These are phyloP conservation scores for Noccaea caerulescens DNA, from an alignment of 345 rosid species.

Conservation along the genomic window DNA sequence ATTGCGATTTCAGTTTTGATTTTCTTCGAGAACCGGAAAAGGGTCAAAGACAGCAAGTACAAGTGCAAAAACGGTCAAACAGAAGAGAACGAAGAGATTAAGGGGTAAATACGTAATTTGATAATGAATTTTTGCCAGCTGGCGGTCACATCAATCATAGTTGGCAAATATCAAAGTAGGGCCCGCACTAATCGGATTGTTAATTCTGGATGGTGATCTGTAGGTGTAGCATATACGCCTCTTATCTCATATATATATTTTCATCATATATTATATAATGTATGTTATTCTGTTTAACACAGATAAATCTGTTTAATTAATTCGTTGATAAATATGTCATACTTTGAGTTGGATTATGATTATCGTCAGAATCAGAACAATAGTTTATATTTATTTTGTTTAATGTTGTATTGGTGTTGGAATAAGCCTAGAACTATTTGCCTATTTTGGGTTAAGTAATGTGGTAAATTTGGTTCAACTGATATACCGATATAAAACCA, in stretches of 20 bases:
- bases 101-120: constrained; percentile 22
- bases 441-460: neutral
- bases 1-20: neutral
- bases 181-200: constrained; percentile 42
- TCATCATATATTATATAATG: constrained; percentile 6
- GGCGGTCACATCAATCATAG: constrained; percentile 47
- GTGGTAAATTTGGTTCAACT: constrained; percentile 9
- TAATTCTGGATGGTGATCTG: constrained; percentile 45
- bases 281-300: constrained; percentile 9
- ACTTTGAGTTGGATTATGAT: constrained; percentile 21
- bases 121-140: constrained; percentile 32
- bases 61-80: constrained; percentile 21
- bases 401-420: neutral
- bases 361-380: constrained; percentile 3
- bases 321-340: constrained; percentile 3
- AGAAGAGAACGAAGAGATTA: neutral
- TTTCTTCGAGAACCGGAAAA: constrained; percentile 15
- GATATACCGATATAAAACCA: neutral
- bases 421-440: neutral
- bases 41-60: neutral
- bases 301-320: neutral
- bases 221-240: constrained; percentile 43
- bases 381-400: neutral
- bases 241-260: constrained; percentile 15
- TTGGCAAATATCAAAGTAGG: constrained; percentile 42